A percentile compares a stretch with the other conserved stretches of the same genome.
These are phyloP conservation scores for Diaporthe sp. DNA, from an alignment of 2,329 filamentous ascomycete species.

Conservation along the genomic window DNA sequence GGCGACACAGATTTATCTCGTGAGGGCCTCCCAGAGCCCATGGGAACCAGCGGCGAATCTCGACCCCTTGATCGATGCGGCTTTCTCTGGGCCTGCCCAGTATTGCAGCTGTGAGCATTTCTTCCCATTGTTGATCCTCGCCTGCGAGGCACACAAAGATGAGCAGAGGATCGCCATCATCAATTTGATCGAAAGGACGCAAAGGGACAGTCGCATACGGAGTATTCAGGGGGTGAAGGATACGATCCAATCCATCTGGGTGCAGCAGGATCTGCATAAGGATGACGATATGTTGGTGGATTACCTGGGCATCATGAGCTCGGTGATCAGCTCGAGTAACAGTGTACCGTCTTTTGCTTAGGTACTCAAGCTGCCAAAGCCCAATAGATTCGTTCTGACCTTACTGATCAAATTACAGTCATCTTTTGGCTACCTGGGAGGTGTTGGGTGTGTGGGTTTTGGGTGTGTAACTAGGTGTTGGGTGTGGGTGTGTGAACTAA, in stretches of 20 bases:
- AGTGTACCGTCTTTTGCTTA: constrained; percentile 2
- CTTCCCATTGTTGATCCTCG: constrained; percentile 7
- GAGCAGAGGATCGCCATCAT: constrained; percentile 7
- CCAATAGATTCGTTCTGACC: too few species aligned
- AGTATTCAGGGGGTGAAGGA: constrained; percentile 16
- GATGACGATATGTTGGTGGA: constrained; percentile 50
- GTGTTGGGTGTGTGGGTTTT: too few species aligned
- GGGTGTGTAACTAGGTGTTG: too few species aligned
- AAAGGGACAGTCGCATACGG: constrained; percentile 4
- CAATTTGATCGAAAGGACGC: constrained; percentile 13
- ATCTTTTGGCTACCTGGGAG: too few species aligned
- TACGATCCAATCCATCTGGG: constrained; percentile 50
- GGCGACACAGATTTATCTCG: constrained; percentile 2
- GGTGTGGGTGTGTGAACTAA: too few species aligned
- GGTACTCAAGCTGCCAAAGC: too few species aligned
- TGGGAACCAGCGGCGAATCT: constrained; percentile 3
- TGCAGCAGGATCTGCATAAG: constrained; percentile 51
- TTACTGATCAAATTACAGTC: too few species aligned
- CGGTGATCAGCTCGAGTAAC: constrained; percentile 45
- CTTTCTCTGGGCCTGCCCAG: not conserved
- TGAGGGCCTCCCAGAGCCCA: not conserved
- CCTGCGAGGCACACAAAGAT: constrained; percentile 1
- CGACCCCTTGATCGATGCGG: not conserved
- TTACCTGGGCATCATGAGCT: constrained; percentile 47
- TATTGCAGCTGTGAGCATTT: constrained; percentile 12